Base-by-base conservation (phyloP, 805 yeast genomes). In the Schizosaccharomyces cryophilus region DNA sequence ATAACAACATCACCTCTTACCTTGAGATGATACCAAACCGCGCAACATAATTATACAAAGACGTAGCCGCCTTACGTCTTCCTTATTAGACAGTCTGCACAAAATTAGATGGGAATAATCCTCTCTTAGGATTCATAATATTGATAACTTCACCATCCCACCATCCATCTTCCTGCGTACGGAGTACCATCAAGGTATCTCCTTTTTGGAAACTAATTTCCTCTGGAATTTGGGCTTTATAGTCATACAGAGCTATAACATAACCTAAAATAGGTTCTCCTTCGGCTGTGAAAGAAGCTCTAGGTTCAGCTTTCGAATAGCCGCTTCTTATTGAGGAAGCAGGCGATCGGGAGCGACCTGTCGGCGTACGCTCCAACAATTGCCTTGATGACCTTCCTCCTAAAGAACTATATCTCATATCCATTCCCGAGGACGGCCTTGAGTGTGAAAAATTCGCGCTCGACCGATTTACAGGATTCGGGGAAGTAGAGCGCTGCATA, bases 121-220 rank as follows among this genome's bases (percentile, higher is more conserved):
- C 61, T 7, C 61, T n/a, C 38, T 45, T 30, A 17, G 51, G 26
- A 40, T 45, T 19, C n/a, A 17, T 19, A 17, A 47, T 29, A 42
- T 74, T 73, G 42, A 75, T 62, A 24, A 80, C 79, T 65, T 82
- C 87, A 40, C 80, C 81, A 65, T 79, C 81, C 87, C 87, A 82
- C 87, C 87, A 82, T 0, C 85, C 85, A 65, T 82, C 87, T 26
- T 81, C 82, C 67, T 81, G 85, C 74, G 73, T 78, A 56, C 74
- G 75, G 19, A 80, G 66, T 2, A 82, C 78, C 62, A 79, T 70
- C 59, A 82, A 67, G 2, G 76, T 66, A 64, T 82, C 86, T 62
- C 78, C 80, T 66, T 80, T 80, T 55, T 77, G 74, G 72, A 82
- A 82, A 6, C 78, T 70, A 7, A 81, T 73, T 63, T 82, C 87